phyloP scores from a whole-genome alignment of 495 filamentous ascomycete species.

The Darksidea phi region DNA sequence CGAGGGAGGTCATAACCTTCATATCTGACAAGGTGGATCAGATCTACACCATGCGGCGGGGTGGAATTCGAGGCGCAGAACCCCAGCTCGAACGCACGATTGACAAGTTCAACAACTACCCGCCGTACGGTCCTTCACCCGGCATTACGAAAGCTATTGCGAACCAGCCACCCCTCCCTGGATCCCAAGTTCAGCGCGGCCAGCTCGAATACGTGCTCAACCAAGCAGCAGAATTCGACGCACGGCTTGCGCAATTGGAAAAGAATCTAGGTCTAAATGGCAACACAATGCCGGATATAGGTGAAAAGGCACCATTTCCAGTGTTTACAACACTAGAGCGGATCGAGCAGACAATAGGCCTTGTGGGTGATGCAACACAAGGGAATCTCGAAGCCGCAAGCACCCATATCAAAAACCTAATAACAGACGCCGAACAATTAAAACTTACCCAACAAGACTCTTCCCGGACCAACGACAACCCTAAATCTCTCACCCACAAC shows the following conservation, averaged over 20 bases:
- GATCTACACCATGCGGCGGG: constrained; percentile 32
- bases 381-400: constrained; percentile 72
- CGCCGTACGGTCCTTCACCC: constrained; percentile 6
- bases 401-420: constrained; percentile 68
- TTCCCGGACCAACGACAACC: constrained; percentile 34
- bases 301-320: constrained; percentile 56
- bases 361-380: constrained; percentile 61
- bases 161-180: constrained; percentile 16
- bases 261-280: constrained; percentile 74
- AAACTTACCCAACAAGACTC: constrained; percentile 65
- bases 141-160: constrained; percentile 26
- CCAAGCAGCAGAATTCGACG: constrained; percentile 84
- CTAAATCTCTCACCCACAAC: constrained; percentile 1
- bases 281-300: constrained; percentile 62
- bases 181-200: constrained; percentile 16
- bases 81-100: constrained; percentile 26
- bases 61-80: constrained; percentile 29
- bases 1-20: constrained; percentile 29
- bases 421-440: constrained; percentile 75
- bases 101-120: constrained; percentile 30
- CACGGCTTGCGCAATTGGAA: constrained; percentile 74
- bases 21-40: constrained; percentile 36
- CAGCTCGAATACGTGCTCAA: constrained; percentile 50
- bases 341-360: constrained; percentile 69
- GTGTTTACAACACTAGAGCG: constrained; percentile 77